Percentiles rank a stretch among this genome's conserved stretches.
Conservation (phyloP, 73 alveolate genomes). For the Tetrahymena malaccensis region DNA sequence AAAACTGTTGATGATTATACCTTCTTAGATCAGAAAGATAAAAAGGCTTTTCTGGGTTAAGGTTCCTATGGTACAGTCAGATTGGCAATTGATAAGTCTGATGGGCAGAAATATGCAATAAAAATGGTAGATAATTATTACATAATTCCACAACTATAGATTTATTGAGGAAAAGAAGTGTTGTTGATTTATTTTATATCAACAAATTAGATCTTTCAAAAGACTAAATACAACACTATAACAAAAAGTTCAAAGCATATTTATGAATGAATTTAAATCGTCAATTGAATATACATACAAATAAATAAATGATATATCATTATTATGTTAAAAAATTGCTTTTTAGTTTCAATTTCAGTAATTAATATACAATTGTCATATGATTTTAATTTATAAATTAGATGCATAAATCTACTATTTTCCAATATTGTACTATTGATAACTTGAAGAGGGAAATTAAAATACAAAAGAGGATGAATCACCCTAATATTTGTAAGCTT, state of each 20-base stretch:
- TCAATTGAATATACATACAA: too few relatives aligned
- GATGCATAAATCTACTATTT: constrained; percentile 27
- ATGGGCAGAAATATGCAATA: constrained; percentile 30
- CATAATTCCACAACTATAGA: background rate
- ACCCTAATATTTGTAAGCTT: constrained; percentile 77
- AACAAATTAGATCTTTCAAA: background rate
- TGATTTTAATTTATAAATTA: background rate
- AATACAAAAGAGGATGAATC: constrained; percentile 83
- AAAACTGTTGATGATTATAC: background rate
- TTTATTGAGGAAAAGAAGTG: background rate
- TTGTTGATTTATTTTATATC: too few relatives aligned
- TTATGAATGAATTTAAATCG: background rate
- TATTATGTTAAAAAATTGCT: too few relatives aligned
- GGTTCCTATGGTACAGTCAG: constrained; percentile 38
- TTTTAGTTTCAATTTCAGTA: background rate
- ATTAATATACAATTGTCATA: background rate
- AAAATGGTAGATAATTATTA: constrained; percentile 11
- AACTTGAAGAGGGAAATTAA: constrained; percentile 70
- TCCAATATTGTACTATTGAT: constrained; percentile 28
- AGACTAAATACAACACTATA: too few relatives aligned
- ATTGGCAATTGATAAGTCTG: constrained; percentile 15
- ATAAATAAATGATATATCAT: too few relatives aligned
- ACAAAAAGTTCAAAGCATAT: background rate
- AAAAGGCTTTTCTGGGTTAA: constrained; percentile 10
- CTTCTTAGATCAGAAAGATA: background rate